Evolutionary conservation across 164 flowering plant genomes (phyloP), one percentile per base, ranked within the genome.

Genomic region (Pachysandra terminalis): DNA sequence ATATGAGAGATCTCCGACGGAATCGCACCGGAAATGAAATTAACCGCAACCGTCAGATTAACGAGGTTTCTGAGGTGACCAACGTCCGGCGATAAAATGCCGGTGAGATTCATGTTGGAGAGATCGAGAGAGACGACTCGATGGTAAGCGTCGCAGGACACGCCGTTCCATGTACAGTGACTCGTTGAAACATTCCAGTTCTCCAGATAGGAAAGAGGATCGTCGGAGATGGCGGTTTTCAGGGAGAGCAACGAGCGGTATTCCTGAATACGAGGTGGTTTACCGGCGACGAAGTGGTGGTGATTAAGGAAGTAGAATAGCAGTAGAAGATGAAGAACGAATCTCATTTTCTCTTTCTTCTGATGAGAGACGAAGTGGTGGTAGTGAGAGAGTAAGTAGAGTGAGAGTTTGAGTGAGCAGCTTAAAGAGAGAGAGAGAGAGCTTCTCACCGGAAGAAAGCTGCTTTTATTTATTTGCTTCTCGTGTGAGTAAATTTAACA

Each of bases 101-200:
- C 97, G 49, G 90, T 49, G 74, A 94, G 90, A 72, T 83, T 78
- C 55, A 83, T 74, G 60, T 77, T 73, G 41, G 97, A 70, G 69
- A 95, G 70, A 74, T 92, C 90, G 7, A 95, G 70, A 15, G 89
- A 75, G 52, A 75, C 76, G 61, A 92, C 93, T 49, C 76, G 91
- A 26, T 77, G 78, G 73, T 68, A 41, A 27, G 71, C 0, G 76
- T 86, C 90, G 78, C 98, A 95, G 6, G 90, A 69, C 68, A 95
- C 85, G 28, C 87, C 83, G 9, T 64, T 5, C 97, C 97, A 92
- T 5, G 83, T 58, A 75, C 99, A 92, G 71, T 86, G 83, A 66
- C 66, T 59, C 52, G 85, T 81, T 73, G 89, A 58, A 64, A 69
- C 8, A 68, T 79, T 85, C 99, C 97, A 92, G 8, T 78, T 32